Percentiles rank a stretch among this genome's conserved stretches.
Evolutionary conservation across 2,329 filamentous ascomycete genomes (phyloP).

Genomic region (Annulohypoxylon truncatum): DNA sequence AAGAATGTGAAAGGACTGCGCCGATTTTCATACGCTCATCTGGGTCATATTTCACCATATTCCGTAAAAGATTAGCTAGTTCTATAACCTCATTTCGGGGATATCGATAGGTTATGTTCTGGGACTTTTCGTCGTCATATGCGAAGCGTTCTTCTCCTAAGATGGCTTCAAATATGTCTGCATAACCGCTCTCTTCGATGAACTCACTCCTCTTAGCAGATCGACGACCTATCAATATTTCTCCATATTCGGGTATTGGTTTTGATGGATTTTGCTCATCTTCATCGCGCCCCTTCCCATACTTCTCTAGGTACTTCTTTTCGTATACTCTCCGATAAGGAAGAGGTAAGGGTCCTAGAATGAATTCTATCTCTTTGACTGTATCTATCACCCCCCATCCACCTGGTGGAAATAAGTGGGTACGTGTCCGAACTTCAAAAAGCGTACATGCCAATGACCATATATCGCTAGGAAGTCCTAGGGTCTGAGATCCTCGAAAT

Average conservation of each 20-base stretch:
- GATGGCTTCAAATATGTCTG: conserved; percentile 3
- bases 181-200: neutral
- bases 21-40: neutral
- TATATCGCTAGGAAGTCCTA: conserved; percentile 19
- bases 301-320: neutral
- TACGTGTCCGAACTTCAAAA: conserved; percentile 15
- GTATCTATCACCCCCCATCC: neutral
- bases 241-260: neutral
- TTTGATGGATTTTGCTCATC: neutral
- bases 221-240: no score
- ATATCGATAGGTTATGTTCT: neutral
- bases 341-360: conserved; percentile 11
- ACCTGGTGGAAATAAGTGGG: neutral
- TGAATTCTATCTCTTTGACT: neutral
- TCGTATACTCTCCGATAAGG: neutral
- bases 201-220: neutral
- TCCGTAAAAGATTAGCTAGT: conserved; percentile 9
- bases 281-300: neutral
- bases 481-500: neutral
- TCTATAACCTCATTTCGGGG: neutral
- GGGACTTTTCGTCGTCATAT: neutral
- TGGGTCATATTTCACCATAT: conserved; percentile 24
- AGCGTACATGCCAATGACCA: conserved; percentile 35
- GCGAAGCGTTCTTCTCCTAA: neutral
- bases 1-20: conserved; percentile 12